Percentiles rank a stretch among this genome's conserved stretches.
These are phyloP conservation scores for Aureobasidium sp. DNA, from an alignment of 2,329 filamentous ascomycete species.

Conservation along the genomic window DNA sequence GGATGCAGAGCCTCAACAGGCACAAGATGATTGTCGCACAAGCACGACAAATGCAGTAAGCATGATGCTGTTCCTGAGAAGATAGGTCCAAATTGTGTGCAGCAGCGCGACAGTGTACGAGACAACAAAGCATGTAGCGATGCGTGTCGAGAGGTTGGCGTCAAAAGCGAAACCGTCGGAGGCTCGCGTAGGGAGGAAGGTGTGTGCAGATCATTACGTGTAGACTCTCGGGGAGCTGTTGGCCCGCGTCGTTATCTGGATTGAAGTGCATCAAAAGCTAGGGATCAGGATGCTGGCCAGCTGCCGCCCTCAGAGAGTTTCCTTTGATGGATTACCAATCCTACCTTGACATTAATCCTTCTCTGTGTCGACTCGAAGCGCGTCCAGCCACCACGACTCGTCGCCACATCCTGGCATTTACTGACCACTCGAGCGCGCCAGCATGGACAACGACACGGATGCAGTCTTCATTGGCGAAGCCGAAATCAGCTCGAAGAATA, in stretches of 20 bases:
- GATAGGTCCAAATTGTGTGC: background rate
- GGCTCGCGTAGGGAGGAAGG: background rate
- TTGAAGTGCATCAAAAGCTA: background rate
- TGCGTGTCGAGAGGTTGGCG: background rate
- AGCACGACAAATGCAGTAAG: background rate
- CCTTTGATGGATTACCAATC: slow-evolving; percentile 8
- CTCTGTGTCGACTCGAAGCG: background rate
- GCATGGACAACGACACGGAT: slow-evolving; percentile 20
- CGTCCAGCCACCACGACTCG: background rate
- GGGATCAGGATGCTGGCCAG: background rate
- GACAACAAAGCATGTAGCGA: background rate
- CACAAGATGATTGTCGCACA: background rate
- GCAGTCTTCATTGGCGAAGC: slow-evolving; percentile 25
- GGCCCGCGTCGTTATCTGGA: slow-evolving; percentile 7
- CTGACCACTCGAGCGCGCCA: background rate
- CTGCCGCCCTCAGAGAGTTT: background rate
- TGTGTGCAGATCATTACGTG: slow-evolving; percentile 8
- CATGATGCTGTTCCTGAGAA: background rate
- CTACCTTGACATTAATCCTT: background rate
- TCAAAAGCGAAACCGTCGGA: background rate
- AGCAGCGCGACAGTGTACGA: background rate
- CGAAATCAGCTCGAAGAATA: slow-evolving; percentile 19
- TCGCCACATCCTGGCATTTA: background rate
- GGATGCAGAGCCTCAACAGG: background rate
- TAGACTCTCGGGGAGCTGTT: slow-evolving; percentile 7